Evolutionary conservation across 1,284 basidiomycete genomes (phyloP).

Genomic region (Dichomitus squalens): DNA sequence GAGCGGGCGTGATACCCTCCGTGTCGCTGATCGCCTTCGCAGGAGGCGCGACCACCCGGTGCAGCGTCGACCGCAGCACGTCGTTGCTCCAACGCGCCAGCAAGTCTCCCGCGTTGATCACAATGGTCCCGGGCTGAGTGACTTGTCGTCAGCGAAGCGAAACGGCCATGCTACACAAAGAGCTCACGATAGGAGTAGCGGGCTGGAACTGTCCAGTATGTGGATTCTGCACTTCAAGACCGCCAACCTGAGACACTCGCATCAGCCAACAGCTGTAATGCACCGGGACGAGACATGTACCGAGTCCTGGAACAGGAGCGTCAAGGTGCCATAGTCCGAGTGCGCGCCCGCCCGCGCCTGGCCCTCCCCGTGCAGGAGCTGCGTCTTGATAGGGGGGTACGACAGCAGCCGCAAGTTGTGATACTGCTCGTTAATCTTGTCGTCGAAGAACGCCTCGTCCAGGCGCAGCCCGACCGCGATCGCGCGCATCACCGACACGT

Average conservation of each 20-base stretch:
- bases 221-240: conserved; percentile 81
- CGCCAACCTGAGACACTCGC: conserved; percentile 59
- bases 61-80: conserved; percentile 76
- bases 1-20: conserved; percentile 59
- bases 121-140: conserved; percentile 71
- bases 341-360: conserved; percentile 82
- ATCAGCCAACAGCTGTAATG: background rate
- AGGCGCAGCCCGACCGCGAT: conserved; percentile 79
- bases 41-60: conserved; percentile 79
- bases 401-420: conserved; percentile 78
- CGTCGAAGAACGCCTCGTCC: conserved; percentile 73
- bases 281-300: conserved; percentile 36
- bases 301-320: conserved; percentile 82
- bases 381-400: conserved; percentile 70
- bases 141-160: too few species aligned
- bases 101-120: conserved; percentile 84
- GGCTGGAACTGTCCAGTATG: conserved; percentile 71
- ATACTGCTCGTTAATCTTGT: conserved; percentile 71
- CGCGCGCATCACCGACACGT: conserved; percentile 75
- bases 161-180: background rate
- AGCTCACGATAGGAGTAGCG: conserved; percentile 73
- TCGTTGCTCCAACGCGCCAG: conserved; percentile 87
- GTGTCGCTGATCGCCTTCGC: conserved; percentile 48
- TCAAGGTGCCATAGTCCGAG: conserved; percentile 86
- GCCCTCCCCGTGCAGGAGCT: conserved; percentile 60